phyloP scores from a whole-genome alignment of 2,329 filamentous ascomycete species.

The Apiospora phragmitis region DNA sequence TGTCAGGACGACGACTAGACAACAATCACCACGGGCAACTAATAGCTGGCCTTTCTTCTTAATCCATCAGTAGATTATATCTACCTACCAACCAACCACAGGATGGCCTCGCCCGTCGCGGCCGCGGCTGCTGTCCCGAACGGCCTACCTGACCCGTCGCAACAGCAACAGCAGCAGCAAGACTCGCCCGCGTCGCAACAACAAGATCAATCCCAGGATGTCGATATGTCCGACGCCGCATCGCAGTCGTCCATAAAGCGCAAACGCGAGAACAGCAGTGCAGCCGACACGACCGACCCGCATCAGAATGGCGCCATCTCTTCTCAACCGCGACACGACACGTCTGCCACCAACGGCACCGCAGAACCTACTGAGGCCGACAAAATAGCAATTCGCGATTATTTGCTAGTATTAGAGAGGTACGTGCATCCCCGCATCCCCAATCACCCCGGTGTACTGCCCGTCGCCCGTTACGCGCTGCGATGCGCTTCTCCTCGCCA shows the following conservation, averaged over 20 bases:
- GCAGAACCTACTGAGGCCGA: slow-evolving; percentile 17
- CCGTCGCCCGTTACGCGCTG: not conserved
- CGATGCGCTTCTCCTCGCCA: not conserved
- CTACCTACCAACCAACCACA: slow-evolving; percentile 5
- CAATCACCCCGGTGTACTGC: not conserved
- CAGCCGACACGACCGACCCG: slow-evolving; percentile 15
- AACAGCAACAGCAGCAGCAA: slow-evolving; percentile 5
- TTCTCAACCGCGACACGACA: slow-evolving; percentile 14
- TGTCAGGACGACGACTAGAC: slow-evolving; percentile 2
- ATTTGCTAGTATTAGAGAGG: slow-evolving; percentile 31
- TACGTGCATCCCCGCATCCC: slow-evolving; percentile 19
- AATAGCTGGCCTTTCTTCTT: not conserved
- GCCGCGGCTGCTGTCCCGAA: slow-evolving; percentile 6
- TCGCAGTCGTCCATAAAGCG: slow-evolving; percentile 30
- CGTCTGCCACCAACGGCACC: slow-evolving; percentile 18
- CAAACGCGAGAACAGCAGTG: slow-evolving; percentile 31
- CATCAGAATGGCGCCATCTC: slow-evolving; percentile 9
- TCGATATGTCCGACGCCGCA: slow-evolving; percentile 22
- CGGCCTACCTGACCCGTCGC: slow-evolving; percentile 5
- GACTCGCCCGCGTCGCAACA: not conserved
- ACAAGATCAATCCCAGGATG: slow-evolving; percentile 17
- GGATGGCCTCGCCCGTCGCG: slow-evolving; percentile 11
- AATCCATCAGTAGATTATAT: not conserved
- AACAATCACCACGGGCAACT: slow-evolving; percentile 7
- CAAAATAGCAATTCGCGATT: slow-evolving; percentile 24